phyloP scores from a whole-genome alignment of 768 basidiomycete species.

The Rhizopogon rudus region DNA sequence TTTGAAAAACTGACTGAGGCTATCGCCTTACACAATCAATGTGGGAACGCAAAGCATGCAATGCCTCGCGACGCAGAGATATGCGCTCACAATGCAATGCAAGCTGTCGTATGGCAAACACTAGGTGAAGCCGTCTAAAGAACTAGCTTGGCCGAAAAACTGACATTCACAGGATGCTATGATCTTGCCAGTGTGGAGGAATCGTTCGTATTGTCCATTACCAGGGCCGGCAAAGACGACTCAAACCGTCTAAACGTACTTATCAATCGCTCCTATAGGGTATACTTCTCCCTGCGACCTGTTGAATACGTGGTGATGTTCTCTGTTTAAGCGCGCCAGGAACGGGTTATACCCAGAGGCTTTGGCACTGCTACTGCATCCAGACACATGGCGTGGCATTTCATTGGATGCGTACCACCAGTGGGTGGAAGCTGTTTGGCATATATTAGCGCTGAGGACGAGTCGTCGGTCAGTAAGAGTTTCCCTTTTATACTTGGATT shows the following conservation, averaged over 20 bases:
- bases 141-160: neutral
- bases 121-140: constrained; percentile 41
- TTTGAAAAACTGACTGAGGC: constrained; percentile 68
- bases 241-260: constrained; percentile 56
- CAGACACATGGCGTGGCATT: constrained; percentile 66
- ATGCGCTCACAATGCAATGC: constrained; percentile 70
- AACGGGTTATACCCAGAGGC: constrained; percentile 64
- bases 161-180: constrained; percentile 49
- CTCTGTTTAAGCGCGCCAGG: constrained; percentile 49
- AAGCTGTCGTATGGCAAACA: constrained; percentile 67
- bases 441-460: constrained; percentile 62
- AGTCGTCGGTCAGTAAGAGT: constrained; percentile 55
- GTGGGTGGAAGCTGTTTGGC: constrained; percentile 79
- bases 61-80: constrained; percentile 52
- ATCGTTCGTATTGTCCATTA: constrained; percentile 64
- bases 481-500: neutral
- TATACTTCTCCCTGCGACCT: constrained; percentile 21
- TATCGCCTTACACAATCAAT: constrained; percentile 64
- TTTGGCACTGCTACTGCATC: constrained; percentile 58
- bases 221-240: constrained; percentile 50
- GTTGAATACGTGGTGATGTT: neutral
- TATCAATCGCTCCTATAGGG: constrained; percentile 67
- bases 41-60: constrained; percentile 54
- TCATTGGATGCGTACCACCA: constrained; percentile 57
- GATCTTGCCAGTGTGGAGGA: constrained; percentile 64